Base-by-base conservation (phyloP, 1,284 basidiomycete species). In the Anthracocystis walkeri region DNA sequence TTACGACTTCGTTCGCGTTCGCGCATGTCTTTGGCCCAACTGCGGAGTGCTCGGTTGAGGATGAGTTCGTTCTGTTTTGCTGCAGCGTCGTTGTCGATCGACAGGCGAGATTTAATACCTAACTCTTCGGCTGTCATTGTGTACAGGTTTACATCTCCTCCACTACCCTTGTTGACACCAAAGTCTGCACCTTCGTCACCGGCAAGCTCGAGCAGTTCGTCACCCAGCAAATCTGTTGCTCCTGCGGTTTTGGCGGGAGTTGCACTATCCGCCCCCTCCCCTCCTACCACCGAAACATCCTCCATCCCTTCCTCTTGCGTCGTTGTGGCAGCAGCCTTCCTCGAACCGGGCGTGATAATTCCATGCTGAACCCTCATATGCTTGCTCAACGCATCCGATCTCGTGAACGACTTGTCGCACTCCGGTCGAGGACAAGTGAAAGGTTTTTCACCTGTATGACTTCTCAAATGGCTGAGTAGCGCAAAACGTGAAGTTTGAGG, bases 331-430 rank as follows among this genome's bases (percentile, higher is more conserved):
- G 73, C 70, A 7, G 70, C 70, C 45, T 54, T 65, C 12, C 68
- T 45, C 4, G 62, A 75, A 2, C 80, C 76, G 4, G 78, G 72
- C 3, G 75, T 75, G 42, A 75, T 69, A 56, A 79, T 81, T 44
- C 81, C 90, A 86, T 95, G 93, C 82, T 94, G 92, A 16, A 92
- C 89, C 20, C 93, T 90, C 90, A 94, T 92, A 84, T 95, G 93
- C 82, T 95, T 95, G 18, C 92, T 91, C 16, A 95, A 89, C 23
- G 93, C 93, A 85, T 95, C 94, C 0, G 93, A 93, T 35, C 93
- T 91, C 5, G 94, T 94, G 84, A 95, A 95, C 0, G 92, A 92
- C 84, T 94, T 95, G 87, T 95, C 94, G 82, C 94, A 95, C 86
- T 95, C 94, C 82, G 92, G 91, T 67, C 89, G 87, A 3, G 90